Evolutionary conservation across 306 rosid species (phyloP).

Genomic region (Rubus parviflorus): DNA sequence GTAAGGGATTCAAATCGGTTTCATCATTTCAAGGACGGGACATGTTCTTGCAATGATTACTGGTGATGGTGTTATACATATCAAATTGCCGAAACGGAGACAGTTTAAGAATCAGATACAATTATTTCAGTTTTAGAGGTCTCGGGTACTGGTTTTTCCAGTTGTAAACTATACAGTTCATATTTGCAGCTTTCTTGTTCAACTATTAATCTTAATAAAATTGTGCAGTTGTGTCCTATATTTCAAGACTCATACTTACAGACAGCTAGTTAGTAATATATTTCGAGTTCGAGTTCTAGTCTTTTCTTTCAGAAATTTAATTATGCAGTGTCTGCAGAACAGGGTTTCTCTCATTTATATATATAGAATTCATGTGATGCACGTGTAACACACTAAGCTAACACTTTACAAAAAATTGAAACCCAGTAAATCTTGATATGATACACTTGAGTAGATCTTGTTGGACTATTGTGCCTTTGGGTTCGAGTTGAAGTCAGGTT

Average conservation of each 20-base stretch:
- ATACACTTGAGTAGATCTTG: neutral
- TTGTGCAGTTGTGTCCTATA: constrained; percentile 3
- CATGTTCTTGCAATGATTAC: constrained; percentile 32
- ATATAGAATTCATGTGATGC: neutral
- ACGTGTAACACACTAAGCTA: neutral
- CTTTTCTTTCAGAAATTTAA: neutral
- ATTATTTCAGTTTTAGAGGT: neutral
- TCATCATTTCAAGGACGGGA: constrained; percentile 27
- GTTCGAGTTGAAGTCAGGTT: neutral
- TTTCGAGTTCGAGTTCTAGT: no score
- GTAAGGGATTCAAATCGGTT: constrained; percentile 32
- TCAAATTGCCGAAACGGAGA: neutral
- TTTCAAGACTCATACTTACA: neutral
- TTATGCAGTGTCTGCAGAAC: neutral
- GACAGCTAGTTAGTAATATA: neutral
- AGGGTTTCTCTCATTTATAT: neutral
- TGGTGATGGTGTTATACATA: constrained; percentile 16
- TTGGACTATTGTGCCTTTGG: neutral
- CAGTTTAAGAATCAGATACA: neutral
- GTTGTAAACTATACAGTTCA: neutral
- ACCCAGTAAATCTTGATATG: neutral
- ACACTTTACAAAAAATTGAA: no score
- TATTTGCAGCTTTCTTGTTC: neutral
- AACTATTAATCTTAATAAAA: constrained; percentile 7
- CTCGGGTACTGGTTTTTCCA: neutral